Percentiles rank a stretch among this genome's conserved stretches.
Conservation (phyloP, 1,139 yeast species). For the Pichia sp. region DNA sequence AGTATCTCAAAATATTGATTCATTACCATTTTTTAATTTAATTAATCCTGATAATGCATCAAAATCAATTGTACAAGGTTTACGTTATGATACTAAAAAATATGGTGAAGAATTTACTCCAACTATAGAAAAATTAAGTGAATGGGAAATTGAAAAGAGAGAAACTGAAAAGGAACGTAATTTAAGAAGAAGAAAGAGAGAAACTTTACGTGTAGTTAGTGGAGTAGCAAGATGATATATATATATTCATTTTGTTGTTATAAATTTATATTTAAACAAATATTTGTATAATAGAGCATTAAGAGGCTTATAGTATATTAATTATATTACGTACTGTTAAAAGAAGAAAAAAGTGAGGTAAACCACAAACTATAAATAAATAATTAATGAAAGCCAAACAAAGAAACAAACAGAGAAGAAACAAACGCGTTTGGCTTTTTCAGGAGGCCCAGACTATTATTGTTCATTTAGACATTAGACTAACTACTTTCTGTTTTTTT, state of each 20-base stretch:
- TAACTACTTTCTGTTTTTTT: too few relatives aligned
- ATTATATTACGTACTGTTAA: too few relatives aligned
- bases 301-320: too few relatives aligned
- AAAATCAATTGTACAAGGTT: slow-evolving; percentile 41
- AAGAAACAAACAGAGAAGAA: too few relatives aligned
- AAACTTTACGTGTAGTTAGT: slow-evolving; percentile 51
- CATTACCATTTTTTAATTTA: slow-evolving; percentile 34
- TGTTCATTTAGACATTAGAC: too few relatives aligned
- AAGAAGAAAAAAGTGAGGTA: too few relatives aligned
- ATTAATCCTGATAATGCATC: slow-evolving; percentile 34
- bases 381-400: too few relatives aligned
- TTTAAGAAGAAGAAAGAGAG: slow-evolving; percentile 85
- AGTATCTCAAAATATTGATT: slow-evolving; percentile 28
- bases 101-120: slow-evolving; percentile 86
- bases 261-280: not conserved
- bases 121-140: slow-evolving; percentile 73
- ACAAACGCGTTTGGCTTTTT: too few relatives aligned
- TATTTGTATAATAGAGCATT: too few relatives aligned
- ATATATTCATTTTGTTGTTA: not conserved
- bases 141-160: slow-evolving; percentile 90
- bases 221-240: slow-evolving; percentile 10
- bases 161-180: slow-evolving; percentile 94
- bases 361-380: too few relatives aligned
- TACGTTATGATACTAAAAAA: slow-evolving; percentile 52
- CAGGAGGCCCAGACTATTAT: too few relatives aligned